phyloP scores from a whole-genome alignment of 352 stramenopile genomes.

The Blastocystis hominis region DNA sequence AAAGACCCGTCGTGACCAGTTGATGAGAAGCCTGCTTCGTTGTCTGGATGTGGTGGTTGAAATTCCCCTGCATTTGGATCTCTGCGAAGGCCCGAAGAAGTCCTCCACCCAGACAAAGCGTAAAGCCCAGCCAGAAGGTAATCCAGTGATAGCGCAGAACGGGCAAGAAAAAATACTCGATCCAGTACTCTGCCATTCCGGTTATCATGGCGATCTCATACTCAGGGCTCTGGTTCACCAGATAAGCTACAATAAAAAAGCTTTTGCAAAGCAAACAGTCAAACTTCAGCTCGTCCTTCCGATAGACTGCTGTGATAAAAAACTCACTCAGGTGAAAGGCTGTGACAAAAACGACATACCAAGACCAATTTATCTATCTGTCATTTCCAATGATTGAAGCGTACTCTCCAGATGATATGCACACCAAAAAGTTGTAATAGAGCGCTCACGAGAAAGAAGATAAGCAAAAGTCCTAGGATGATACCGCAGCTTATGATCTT shows the following conservation, averaged over 20 bases:
- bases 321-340: constrained; percentile 57
- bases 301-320: constrained; percentile 29
- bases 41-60: not conserved
- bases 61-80: constrained; percentile 50
- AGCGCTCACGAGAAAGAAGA: not conserved
- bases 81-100: not conserved
- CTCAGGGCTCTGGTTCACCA: constrained; percentile 48
- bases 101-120: constrained; percentile 14
- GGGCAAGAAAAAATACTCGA: constrained; percentile 49
- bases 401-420: constrained; percentile 7
- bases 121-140: constrained; percentile 18
- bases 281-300: constrained; percentile 9
- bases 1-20: not conserved
- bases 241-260: constrained; percentile 35
- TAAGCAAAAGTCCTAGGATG: not conserved
- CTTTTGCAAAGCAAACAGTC: not conserved
- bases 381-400: not conserved
- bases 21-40: not conserved
- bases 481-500: constrained; percentile 23
- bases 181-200: constrained; percentile 38
- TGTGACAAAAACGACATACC: constrained; percentile 38
- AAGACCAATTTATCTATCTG: constrained; percentile 34
- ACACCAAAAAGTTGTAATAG: not conserved
- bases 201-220: constrained; percentile 55
- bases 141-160: not conserved